Base-by-base conservation (phyloP, 2,329 filamentous ascomycete species). In the Mycogone perniciosa region DNA sequence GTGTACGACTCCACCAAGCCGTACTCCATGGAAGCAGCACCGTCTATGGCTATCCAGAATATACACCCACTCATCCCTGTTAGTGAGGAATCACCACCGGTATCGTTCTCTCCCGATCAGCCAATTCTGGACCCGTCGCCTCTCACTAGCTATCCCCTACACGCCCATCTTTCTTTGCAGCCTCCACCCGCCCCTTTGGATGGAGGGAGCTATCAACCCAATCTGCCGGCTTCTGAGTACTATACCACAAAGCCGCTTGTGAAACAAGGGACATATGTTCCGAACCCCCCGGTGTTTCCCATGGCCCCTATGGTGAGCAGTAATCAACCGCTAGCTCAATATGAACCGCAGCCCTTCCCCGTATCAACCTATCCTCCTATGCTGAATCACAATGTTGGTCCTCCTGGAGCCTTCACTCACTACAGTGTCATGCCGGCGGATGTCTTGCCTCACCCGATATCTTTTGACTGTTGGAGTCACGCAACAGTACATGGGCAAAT, bases 1-100 rank as follows among this genome's bases (percentile, higher is more conserved):
- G 58, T 60, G 31, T 64, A 67, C 53, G 64, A 59, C 6, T 52
- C 62, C 8, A 63, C 59, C 33, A 58, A 60, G 26, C 62, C 68
- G 7, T 72, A 71, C 43, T 51, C 60, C 40, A 59, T 63, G 34
- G 61, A 66, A 40, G 60, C 59, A 53, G 45, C 53, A 48, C 51
- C 52, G 49, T 54, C 59, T 8, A 52, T 57, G 56, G 20, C 46
- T 9, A 20, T 34, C 31, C 41, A 37, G 2, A 10, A 30, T 6
- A 34, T 40, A 7, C 30, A 43, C 31, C 38, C 33, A 39, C 11
- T 46, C 13, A 44, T 31, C 39, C 7, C 11, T 6, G 9, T 6
- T 30, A 20, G 5, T 13, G 29, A 35, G 9, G 46, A 9, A 8
- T n/a, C 37, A 4, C 26, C 47, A 11, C 34, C 31, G 7, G 10